Conservation (phyloP, 352 stramenopile species). For the Globisporangium paddicum region DNA sequence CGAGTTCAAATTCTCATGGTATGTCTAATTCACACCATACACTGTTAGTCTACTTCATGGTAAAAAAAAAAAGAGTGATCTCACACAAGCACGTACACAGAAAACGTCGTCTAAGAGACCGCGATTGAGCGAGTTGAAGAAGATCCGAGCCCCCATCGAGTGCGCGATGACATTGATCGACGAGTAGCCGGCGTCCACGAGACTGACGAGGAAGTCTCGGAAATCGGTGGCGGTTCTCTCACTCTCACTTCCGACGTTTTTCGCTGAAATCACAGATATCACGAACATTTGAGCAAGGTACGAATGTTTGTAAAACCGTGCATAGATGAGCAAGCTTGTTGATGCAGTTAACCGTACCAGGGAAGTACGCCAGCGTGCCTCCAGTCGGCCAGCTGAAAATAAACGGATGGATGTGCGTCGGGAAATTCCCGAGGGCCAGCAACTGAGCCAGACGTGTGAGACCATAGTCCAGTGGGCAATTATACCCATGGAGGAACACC, state of each 20-base stretch:
- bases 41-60: background rate
- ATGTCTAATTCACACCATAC: background rate
- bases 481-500: slow-evolving; percentile 65
- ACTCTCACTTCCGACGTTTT: slow-evolving; percentile 23
- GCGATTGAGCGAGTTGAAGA: slow-evolving; percentile 19
- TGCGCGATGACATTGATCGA: slow-evolving; percentile 33
- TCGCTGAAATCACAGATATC: slow-evolving; percentile 5
- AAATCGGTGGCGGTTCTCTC: slow-evolving; percentile 26
- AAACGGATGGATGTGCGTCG: slow-evolving; percentile 58
- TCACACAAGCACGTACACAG: slow-evolving; percentile 6
- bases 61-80: background rate
- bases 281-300: background rate
- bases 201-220: slow-evolving; percentile 20
- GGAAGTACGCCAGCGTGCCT: slow-evolving; percentile 53
- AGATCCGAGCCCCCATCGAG: slow-evolving; percentile 36
- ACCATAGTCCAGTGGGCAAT: slow-evolving; percentile 62
- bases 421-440: slow-evolving; percentile 60
- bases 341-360: slow-evolving; percentile 15
- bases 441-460: slow-evolving; percentile 59
- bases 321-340: background rate
- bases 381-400: slow-evolving; percentile 75
- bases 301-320: background rate
- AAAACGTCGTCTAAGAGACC: slow-evolving; percentile 25
- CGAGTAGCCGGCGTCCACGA: slow-evolving; percentile 30
- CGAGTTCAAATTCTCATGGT: background rate